Base-by-base conservation (phyloP, 2,329 filamentous ascomycete species). In the Hymenoscyphus albidus region DNA sequence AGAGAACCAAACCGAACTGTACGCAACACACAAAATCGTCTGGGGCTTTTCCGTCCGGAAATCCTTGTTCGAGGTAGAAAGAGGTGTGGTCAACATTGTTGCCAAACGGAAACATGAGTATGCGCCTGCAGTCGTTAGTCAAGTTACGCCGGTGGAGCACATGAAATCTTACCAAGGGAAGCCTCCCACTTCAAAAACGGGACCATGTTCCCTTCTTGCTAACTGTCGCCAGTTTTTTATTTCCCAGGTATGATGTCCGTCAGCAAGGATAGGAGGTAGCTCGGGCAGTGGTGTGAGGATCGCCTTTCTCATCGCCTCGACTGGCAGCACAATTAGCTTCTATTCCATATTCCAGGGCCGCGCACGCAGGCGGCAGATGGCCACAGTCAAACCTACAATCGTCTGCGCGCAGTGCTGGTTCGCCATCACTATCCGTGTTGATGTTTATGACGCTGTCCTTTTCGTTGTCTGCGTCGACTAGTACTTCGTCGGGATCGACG, bases 21-120 rank as follows among this genome's bases (percentile, higher is more conserved):
- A 96, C 92, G 75, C 95, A 99, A 72, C 92, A 94, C 77, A 93
- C 95, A 92, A 94, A 99, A 75, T 96, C 91, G 56, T 97, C 91
- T 13, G 94, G 92, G 12, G 94, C 84, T 66, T 87, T 85, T 68
- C 79, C 80, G 22, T 90, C 82, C 31, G 92, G 90, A 78, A 91
- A 97, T 56, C 92, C 95, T 77, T 98, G 95, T 77, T 99, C 95
- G 27, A 99, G 86, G 77, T 98, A 99, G 76, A 99, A 92, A 5
- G 95, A 98, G 58, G 90, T 92, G 74, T 92, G 90, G 70, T 98
- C 94, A 63, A 93, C 91, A 70, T 96, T 94, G 77, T 99, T 99
- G 61, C 95, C 95, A 68, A 88, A 93, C 0, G 95, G 94, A 74
- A 99, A 99, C 76, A 99, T 93, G 14, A 99, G 85, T 72, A 98